A percentile compares a stretch with the other conserved stretches of the same genome.
Evolutionary conservation across 2,329 filamentous ascomycete genomes (phyloP).

Genomic region (Penicillium sp.): DNA sequence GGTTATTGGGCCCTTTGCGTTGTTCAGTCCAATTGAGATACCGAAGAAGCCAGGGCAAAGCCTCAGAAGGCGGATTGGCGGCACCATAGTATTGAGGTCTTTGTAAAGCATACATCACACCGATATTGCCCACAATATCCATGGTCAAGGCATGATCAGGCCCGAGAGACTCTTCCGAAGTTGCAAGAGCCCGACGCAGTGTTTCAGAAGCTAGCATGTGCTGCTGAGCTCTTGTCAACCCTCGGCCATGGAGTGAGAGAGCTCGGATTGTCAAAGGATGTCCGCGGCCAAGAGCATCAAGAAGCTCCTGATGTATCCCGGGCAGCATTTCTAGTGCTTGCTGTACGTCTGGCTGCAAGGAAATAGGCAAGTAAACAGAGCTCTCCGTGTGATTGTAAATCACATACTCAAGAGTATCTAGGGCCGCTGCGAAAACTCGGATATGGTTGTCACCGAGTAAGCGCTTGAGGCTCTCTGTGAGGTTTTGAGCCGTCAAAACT

Average conservation of each 20-base stretch:
- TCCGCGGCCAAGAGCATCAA: conserved; percentile 16
- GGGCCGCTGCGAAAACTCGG: conserved; percentile 16
- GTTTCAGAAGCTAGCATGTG: conserved; percentile 26
- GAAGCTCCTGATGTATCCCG: conserved; percentile 22
- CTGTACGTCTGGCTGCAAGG: conserved; percentile 16
- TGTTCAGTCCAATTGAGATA: conserved; percentile 28
- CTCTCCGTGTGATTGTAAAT: conserved; percentile 18
- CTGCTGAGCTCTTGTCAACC: conserved; percentile 18
- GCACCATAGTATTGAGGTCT: not conserved
- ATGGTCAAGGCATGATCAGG: conserved; percentile 27
- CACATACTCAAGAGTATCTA: conserved; percentile 26
- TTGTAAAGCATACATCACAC: conserved; percentile 28
- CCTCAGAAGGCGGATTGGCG: conserved; percentile 16
- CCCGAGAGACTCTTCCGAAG: conserved; percentile 27
- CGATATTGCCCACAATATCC: conserved; percentile 28
- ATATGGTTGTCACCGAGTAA: conserved; percentile 31
- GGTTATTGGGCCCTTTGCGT: conserved; percentile 20
- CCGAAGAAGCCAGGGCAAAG: conserved; percentile 28
- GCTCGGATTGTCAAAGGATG: conserved; percentile 27
- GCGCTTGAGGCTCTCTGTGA: conserved; percentile 19
- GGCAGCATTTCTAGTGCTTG: conserved; percentile 17
- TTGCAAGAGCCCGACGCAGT: conserved; percentile 29
- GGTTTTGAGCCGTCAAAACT: conserved; percentile 21
- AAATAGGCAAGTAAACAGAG: conserved; percentile 1
- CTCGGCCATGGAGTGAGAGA: conserved; percentile 23